Base-by-base conservation (phyloP, 768 basidiomycete species). In the Cyclocybe cylindracea region DNA sequence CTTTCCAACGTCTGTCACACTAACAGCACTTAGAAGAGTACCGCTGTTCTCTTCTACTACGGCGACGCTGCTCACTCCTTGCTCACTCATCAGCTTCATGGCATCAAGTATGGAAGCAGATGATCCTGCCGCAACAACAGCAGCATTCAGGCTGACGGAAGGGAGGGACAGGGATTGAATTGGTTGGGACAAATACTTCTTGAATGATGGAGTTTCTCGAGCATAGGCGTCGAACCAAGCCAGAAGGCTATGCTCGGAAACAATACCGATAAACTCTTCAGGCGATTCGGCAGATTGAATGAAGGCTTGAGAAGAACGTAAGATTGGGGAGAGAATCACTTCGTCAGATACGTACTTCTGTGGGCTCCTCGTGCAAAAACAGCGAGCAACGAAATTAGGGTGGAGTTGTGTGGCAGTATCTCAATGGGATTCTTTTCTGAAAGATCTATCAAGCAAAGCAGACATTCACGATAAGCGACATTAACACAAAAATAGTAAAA, bases 401-500 rank as follows among this genome's bases (percentile, higher is more conserved):
- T 85, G 2, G 89, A 86, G 39, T 84, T 78, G 51, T 87, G 69
- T 0, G 85, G 77, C 6, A 91, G 65, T 16, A 72, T 73, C 48
- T 87, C 79, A 31, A 91, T 74, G 7, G 87, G 85, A 54, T 93
- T 92, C 75, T 93, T 93, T 67, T 91, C 87, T 10, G 91, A 92
- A 33, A 92, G 74, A 67, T 93, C 91, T 93, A 43, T 5, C 41
- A 46, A 37, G 24, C 24, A 24, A 24, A 24, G 24, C 24, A 24
- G 24, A 24, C 3, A 3, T 24, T 24, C 24, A 54, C 59, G 13
- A 39, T 19, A 45, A 18, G 41, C 18, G 29, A 35, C 7, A 13
- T 42, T 34, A 18, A 34, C 33, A 47, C 49, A 39, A 54, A 46
- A 13, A 42, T 24, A 32, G 10, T 32, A n/a, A 14, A n/a, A 43